These are phyloP conservation scores for Thelephora terrestris DNA, from an alignment of 1,284 basidiomycete species.

Conservation along the genomic window DNA sequence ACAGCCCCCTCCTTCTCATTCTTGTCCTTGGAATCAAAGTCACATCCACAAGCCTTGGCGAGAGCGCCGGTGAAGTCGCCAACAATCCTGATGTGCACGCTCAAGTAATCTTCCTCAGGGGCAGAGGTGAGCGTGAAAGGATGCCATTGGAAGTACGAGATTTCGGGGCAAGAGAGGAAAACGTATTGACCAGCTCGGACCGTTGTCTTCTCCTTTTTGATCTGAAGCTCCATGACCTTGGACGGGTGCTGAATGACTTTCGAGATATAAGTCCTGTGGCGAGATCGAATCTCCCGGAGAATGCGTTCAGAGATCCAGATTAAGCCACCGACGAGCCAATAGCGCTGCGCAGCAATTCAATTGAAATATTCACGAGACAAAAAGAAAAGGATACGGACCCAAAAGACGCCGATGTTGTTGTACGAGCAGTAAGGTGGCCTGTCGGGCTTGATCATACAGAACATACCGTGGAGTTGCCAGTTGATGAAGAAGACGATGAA, in stretches of 20 bases:
- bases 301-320: conserved; percentile 82
- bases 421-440: conserved; percentile 75
- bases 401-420: conserved; percentile 84
- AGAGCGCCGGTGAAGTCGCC: conserved; percentile 83
- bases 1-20: conserved; percentile 45
- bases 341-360: conserved; percentile 43
- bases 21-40: conserved; percentile 51
- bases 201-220: conserved; percentile 84
- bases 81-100: conserved; percentile 78
- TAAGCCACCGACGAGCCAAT: conserved; percentile 80
- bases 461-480: conserved; percentile 92
- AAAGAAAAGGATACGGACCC: conserved; percentile 39
- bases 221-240: conserved; percentile 84
- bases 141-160: conserved; percentile 92
- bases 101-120: conserved; percentile 86
- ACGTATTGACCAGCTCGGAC: conserved; percentile 82
- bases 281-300: conserved; percentile 77
- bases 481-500: conserved; percentile 84
- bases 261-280: conserved; percentile 81
- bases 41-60: conserved; percentile 74
- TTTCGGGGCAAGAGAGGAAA: conserved; percentile 76
- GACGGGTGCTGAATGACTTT: conserved; percentile 92
- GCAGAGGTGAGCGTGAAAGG: conserved; percentile 87
- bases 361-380: background rate
- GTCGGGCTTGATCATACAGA: conserved; percentile 91